Percentiles rank a stretch among this genome's conserved stretches.
Conservation (phyloP, 179 eudicot genomes). For the Nepenthes alata region DNA sequence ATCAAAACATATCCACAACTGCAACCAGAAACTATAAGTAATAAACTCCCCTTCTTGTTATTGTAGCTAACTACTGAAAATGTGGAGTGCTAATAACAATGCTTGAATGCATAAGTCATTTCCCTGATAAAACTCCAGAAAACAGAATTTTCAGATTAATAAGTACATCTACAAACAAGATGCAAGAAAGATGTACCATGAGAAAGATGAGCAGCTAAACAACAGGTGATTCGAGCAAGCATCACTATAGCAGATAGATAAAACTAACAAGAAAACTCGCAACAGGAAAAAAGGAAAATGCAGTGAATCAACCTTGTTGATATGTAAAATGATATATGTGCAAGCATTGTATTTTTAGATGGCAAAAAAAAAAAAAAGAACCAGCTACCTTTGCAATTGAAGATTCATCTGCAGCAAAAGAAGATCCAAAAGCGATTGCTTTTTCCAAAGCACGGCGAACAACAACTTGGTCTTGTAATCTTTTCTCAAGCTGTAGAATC, state of each 20-base stretch:
- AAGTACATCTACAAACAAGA: neutral
- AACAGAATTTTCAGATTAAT: neutral
- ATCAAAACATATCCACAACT: constrained; percentile 3
- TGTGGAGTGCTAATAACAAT: no score
- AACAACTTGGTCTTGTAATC: constrained; percentile 59
- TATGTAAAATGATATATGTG: no score
- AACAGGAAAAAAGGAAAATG: no score
- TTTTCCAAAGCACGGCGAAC: constrained; percentile 67
- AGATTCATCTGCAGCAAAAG: constrained; percentile 28
- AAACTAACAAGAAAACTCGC: no score
- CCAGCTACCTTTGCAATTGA: constrained; percentile 52
- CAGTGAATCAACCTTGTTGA: no score
- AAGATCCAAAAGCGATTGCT: constrained; percentile 56
- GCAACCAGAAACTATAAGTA: neutral
- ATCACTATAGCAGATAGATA: no score
- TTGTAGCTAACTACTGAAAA: no score
- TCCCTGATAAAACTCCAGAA: neutral
- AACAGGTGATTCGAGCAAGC: no score
- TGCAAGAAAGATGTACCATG: no score
- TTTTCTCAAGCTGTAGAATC: constrained; percentile 81
- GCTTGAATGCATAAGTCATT: no score
- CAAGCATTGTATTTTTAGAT: neutral
- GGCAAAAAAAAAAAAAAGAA: neutral
- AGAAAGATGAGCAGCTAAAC: neutral
- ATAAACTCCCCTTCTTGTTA: neutral